Conservation (phyloP, 192 early-diverging fungal species). For the Thamnidium elegans region DNA sequence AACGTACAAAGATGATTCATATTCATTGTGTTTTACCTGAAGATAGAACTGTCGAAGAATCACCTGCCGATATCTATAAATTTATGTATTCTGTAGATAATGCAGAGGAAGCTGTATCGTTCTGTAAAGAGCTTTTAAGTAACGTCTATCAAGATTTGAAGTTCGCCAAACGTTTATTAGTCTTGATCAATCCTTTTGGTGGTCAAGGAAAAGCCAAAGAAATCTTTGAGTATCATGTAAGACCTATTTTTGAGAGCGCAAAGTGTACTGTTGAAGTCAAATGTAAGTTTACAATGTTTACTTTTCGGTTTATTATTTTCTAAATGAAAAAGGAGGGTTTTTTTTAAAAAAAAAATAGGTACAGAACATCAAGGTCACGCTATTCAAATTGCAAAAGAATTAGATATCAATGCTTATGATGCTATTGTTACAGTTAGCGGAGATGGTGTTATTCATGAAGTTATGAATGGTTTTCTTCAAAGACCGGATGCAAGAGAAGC, state of each 20-base stretch:
- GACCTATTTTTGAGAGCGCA: slow-evolving; percentile 63
- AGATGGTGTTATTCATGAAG: slow-evolving; percentile 80
- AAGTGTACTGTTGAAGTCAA: slow-evolving; percentile 48
- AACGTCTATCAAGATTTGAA: slow-evolving; percentile 27
- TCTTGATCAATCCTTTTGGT: slow-evolving; percentile 75
- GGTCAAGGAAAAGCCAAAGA: slow-evolving; percentile 62
- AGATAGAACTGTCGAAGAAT: slow-evolving; percentile 17
- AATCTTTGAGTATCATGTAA: slow-evolving; percentile 51
- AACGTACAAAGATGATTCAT: slow-evolving; percentile 27
- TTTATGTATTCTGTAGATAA: slow-evolving; percentile 25
- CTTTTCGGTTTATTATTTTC: background rate
- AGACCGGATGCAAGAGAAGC: slow-evolving; percentile 58
- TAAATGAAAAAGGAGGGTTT: background rate
- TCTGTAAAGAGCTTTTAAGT: slow-evolving; percentile 20
- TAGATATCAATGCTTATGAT: slow-evolving; percentile 55
- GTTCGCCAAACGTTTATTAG: slow-evolving; percentile 39
- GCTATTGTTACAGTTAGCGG: slow-evolving; percentile 69
- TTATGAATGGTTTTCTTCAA: slow-evolving; percentile 76
- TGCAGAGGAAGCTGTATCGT: slow-evolving; percentile 9
- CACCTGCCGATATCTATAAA: slow-evolving; percentile 24
- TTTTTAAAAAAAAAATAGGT: slow-evolving; percentile 40
- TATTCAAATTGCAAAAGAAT: slow-evolving; percentile 53
- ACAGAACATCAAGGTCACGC: slow-evolving; percentile 61
- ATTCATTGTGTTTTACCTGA: slow-evolving; percentile 27
- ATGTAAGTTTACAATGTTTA: slow-evolving; percentile 34